Conservation (phyloP, 208 protist species). For the Crithidia fasciculata region DNA sequence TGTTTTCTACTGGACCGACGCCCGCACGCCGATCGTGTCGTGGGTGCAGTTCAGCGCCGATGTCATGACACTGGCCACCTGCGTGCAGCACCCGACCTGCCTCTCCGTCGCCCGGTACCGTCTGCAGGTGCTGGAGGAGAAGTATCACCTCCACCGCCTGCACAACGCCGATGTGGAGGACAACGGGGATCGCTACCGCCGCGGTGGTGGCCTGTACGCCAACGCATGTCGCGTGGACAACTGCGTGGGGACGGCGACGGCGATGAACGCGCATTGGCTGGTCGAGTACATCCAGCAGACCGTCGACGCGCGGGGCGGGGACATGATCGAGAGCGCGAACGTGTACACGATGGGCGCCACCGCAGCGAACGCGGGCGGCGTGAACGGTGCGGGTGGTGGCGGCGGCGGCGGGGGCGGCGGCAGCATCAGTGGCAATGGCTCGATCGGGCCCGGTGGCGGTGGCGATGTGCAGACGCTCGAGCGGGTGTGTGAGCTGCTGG, state of each 20-base stretch:
- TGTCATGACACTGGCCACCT: slow-evolving; percentile 46
- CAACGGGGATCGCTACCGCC: slow-evolving; percentile 59
- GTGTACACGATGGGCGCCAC: background rate
- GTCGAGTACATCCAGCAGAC: slow-evolving; percentile 93
- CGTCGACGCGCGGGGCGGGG: slow-evolving; percentile 75
- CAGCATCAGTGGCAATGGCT: slow-evolving; percentile 18
- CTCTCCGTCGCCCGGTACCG: slow-evolving; percentile 66
- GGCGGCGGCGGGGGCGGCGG: background rate
- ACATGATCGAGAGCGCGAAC: slow-evolving; percentile 53
- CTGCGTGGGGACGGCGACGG: slow-evolving; percentile 81
- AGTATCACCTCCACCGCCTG: slow-evolving; percentile 93
- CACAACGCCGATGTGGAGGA: slow-evolving; percentile 88
- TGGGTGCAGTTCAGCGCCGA: slow-evolving; percentile 84
- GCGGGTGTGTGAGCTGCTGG: slow-evolving; percentile 66
- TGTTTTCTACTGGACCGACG: slow-evolving; percentile 63
- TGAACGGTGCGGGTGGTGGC: slow-evolving; percentile 12
- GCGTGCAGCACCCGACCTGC: slow-evolving; percentile 60
- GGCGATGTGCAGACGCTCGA: slow-evolving; percentile 53
- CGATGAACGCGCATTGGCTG: slow-evolving; percentile 91
- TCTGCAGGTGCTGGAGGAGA: slow-evolving; percentile 92
- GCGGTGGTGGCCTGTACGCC: slow-evolving; percentile 85
- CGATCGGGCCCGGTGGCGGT: background rate
- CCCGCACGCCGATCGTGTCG: slow-evolving; percentile 48
- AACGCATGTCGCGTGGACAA: slow-evolving; percentile 94
- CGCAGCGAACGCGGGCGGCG: too few relatives aligned